Percentiles rank a stretch among this genome's conserved stretches.
Conservation (phyloP, 495 filamentous ascomycete genomes). For the Lasiosphaeriaceae sp. region DNA sequence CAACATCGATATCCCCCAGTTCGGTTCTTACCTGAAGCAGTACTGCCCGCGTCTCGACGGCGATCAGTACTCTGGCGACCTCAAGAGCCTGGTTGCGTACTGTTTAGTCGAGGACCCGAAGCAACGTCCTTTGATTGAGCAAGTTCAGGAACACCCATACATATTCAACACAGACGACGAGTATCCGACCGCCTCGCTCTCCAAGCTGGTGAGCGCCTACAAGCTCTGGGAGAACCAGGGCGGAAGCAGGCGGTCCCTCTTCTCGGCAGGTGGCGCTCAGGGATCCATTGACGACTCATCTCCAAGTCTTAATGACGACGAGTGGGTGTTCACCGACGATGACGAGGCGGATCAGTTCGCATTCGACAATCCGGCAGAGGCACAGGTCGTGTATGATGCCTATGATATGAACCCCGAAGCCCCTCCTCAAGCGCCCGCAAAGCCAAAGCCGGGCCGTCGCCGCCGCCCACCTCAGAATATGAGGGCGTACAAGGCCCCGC, state of each 20-base stretch:
- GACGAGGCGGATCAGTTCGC: conserved; percentile 3
- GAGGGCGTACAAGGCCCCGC: conserved; percentile 7
- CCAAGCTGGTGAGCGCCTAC: conserved; percentile 14
- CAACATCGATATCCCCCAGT: conserved; percentile 8
- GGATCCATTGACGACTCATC: not conserved
- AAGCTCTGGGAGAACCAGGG: conserved; percentile 13
- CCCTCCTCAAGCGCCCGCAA: not conserved
- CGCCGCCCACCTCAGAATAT: conserved; percentile 10
- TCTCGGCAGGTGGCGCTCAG: conserved; percentile 15
- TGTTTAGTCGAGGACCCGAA: conserved; percentile 13
- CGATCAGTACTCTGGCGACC: conserved; percentile 5
- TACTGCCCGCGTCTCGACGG: conserved; percentile 12
- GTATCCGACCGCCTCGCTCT: conserved; percentile 9
- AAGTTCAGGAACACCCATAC: conserved; percentile 12
- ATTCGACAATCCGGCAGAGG: conserved; percentile 4
- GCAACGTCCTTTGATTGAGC: conserved; percentile 10
- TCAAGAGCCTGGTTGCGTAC: conserved; percentile 12
- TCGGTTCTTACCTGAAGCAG: conserved; percentile 13
- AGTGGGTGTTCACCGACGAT: conserved; percentile 5
- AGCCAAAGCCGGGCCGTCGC: not conserved
- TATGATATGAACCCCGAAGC: conserved; percentile 4
- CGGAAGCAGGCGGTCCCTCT: conserved; percentile 12
- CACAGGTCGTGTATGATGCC: conserved; percentile 4
- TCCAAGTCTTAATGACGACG: conserved; percentile 1
- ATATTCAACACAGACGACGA: conserved; percentile 8